Conservation (phyloP, 495 filamentous ascomycete species). For the Penicillium antarcticum region DNA sequence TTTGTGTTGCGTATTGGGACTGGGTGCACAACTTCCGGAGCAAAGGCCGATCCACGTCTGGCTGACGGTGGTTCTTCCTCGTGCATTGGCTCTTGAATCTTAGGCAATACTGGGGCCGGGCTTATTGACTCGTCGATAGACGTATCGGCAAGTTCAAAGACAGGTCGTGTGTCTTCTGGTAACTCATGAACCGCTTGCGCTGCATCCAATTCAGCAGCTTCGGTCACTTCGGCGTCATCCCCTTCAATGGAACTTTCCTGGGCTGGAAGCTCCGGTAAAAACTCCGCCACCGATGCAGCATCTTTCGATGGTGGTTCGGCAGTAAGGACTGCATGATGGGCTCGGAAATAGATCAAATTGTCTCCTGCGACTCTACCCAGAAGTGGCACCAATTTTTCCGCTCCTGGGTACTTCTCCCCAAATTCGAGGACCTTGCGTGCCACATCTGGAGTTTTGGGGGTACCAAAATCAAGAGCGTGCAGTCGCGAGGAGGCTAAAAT, state of each 20-base stretch:
- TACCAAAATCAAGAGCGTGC: slow-evolving; percentile 52
- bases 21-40: slow-evolving; percentile 37
- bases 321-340: slow-evolving; percentile 56
- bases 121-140: slow-evolving; percentile 18
- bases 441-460: slow-evolving; percentile 34
- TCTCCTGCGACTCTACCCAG: slow-evolving; percentile 44
- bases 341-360: slow-evolving; percentile 51
- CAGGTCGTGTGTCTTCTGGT: slow-evolving; percentile 26
- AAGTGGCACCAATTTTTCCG: slow-evolving; percentile 53
- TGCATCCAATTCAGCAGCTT: slow-evolving; percentile 34
- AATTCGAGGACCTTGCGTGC: slow-evolving; percentile 14
- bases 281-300: slow-evolving; percentile 14
- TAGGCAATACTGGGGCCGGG: neutral
- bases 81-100: neutral
- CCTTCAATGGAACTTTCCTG: slow-evolving; percentile 20
- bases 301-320: slow-evolving; percentile 39
- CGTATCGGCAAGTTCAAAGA: slow-evolving; percentile 44
- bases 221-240: slow-evolving; percentile 27
- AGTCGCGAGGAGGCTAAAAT: slow-evolving; percentile 49
- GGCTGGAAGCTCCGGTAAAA: slow-evolving; percentile 36
- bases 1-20: slow-evolving; percentile 1
- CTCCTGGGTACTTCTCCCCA: slow-evolving; percentile 35
- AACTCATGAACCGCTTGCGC: slow-evolving; percentile 46
- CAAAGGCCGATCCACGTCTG: slow-evolving; percentile 43
- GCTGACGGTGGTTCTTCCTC: slow-evolving; percentile 27